These are phyloP conservation scores for Hypoxylon perforatum DNA, from an alignment of 495 filamentous ascomycete genomes.

Conservation along the genomic window DNA sequence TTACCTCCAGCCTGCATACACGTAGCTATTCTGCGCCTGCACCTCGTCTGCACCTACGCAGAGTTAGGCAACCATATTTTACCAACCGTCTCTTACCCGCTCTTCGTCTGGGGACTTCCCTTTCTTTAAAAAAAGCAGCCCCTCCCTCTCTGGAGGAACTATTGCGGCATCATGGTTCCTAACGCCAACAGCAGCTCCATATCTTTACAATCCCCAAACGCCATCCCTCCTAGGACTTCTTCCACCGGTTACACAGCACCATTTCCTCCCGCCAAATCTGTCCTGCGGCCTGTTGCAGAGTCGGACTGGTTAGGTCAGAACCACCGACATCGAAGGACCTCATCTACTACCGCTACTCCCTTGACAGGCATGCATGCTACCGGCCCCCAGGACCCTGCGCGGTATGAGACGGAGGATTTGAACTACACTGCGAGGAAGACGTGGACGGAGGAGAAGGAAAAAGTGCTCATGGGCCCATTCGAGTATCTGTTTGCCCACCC, in stretches of 20 bases:
- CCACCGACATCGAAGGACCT: slow-evolving; percentile 50
- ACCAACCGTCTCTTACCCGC: neutral
- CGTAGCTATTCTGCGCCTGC: too few relatives aligned
- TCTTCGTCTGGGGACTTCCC: neutral
- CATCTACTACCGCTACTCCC: slow-evolving; percentile 45
- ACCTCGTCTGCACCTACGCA: neutral
- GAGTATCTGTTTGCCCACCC: slow-evolving; percentile 88
- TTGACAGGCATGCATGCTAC: slow-evolving; percentile 48
- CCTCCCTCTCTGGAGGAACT: slow-evolving; percentile 1
- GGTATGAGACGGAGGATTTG: slow-evolving; percentile 60
- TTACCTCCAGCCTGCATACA: slow-evolving; percentile 16
- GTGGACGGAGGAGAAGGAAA: slow-evolving; percentile 79
- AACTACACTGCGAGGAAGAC: slow-evolving; percentile 52
- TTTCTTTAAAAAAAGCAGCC: neutral
- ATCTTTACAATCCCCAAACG: slow-evolving; percentile 68
- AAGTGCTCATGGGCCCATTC: slow-evolving; percentile 84
- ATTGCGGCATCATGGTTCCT: slow-evolving; percentile 27
- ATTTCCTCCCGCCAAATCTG: slow-evolving; percentile 54
- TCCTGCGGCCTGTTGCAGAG: slow-evolving; percentile 66
- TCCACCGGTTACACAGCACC: slow-evolving; percentile 62
- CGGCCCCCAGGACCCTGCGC: slow-evolving; percentile 52
- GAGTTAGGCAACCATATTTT: slow-evolving; percentile 30
- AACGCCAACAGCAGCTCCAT: slow-evolving; percentile 32
- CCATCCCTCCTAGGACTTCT: slow-evolving; percentile 79
- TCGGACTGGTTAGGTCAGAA: slow-evolving; percentile 62